Evolutionary conservation across 208 protist species (phyloP), one percentile per base, ranked within the genome.

Genomic region (Balamuthia mandrillaris): DNA sequence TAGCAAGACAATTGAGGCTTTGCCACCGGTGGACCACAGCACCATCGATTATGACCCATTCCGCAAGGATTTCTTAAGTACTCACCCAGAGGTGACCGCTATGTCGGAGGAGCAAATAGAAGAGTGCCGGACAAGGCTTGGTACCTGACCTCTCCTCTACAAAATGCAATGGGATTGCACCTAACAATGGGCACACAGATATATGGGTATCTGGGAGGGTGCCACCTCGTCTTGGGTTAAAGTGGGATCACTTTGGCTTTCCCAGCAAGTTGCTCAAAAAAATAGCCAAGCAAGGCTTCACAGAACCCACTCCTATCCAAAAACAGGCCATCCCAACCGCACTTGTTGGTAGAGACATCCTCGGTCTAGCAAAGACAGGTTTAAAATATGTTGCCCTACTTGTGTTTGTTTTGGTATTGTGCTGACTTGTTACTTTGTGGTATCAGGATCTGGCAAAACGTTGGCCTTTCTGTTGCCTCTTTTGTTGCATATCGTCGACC

Each of bases 371-470:
- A n/a, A n/a, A n/a, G n/a, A n/a, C n/a, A n/a, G n/a, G n/a, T n/a
- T n/a, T n/a, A n/a, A n/a, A n/a, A n/a, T n/a, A n/a, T n/a, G n/a
- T n/a, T n/a, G n/a, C n/a, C n/a, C n/a, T n/a, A n/a, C n/a, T n/a
- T n/a, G n/a, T n/a, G n/a, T n/a, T n/a, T n/a, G n/a, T n/a, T n/a
- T n/a, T n/a, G n/a, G n/a, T n/a, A n/a, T n/a, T n/a, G n/a, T n/a
- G n/a, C n/a, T n/a, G n/a, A n/a, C n/a, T n/a, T n/a, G n/a, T n/a
- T n/a, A n/a, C n/a, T n/a, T n/a, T n/a, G n/a, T n/a, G n/a, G n/a
- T n/a, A n/a, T n/a, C 94, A 24, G 96, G 96, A 29, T 95, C 92
- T 3, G 95, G 96, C 18, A 97, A 97, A 84, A 97, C 95, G 51
- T 88, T 95, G 5, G 92, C 92, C 21, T 97, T 96, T 78, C 31